A percentile compares a stretch with the other conserved stretches of the same genome.
Evolutionary conservation across 1,284 basidiomycete genomes (phyloP).

Genomic region (Malassezia yamatoensis): DNA sequence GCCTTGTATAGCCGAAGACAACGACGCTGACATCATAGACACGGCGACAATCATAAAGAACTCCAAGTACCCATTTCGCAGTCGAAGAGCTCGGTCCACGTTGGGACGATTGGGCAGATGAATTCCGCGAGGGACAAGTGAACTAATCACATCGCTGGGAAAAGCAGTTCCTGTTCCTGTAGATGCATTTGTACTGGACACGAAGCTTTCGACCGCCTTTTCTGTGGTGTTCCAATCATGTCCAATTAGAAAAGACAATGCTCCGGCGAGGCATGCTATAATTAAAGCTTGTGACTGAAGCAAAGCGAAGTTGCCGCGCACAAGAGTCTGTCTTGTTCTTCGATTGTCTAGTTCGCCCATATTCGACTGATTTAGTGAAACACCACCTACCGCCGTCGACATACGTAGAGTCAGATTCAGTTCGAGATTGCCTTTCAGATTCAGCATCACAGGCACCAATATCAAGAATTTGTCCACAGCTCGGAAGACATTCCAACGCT

Average conservation of each 20-base stretch:
- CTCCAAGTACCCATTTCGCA: conserved; percentile 51
- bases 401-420: conserved; percentile 62
- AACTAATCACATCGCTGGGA: no score
- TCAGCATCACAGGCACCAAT: conserved; percentile 85
- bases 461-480: conserved; percentile 86
- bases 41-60: conserved; percentile 76
- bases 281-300: conserved; percentile 87
- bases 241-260: conserved; percentile 66
- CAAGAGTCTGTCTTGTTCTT: conserved; percentile 58
- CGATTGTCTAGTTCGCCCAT: conserved; percentile 78
- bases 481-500: conserved; percentile 70
- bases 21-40: conserved; percentile 73
- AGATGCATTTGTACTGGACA: conserved; percentile 9
- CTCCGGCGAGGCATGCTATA: conserved; percentile 75
- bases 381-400: conserved; percentile 48
- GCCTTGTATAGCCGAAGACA: conserved; percentile 70
- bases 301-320: conserved; percentile 72
- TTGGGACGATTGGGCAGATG: conserved; percentile 25
- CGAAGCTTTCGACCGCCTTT: neutral
- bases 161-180: no score
- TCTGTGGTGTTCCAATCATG: conserved; percentile 14
- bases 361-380: conserved; percentile 52
- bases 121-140: conserved; percentile 14
- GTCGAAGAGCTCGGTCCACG: conserved; percentile 31
- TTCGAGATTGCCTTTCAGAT: conserved; percentile 91